Evolutionary conservation across 148 eudicot genomes (phyloP), one percentile per base, ranked within the genome.

Genomic region (Spergularia bocconei): DNA sequence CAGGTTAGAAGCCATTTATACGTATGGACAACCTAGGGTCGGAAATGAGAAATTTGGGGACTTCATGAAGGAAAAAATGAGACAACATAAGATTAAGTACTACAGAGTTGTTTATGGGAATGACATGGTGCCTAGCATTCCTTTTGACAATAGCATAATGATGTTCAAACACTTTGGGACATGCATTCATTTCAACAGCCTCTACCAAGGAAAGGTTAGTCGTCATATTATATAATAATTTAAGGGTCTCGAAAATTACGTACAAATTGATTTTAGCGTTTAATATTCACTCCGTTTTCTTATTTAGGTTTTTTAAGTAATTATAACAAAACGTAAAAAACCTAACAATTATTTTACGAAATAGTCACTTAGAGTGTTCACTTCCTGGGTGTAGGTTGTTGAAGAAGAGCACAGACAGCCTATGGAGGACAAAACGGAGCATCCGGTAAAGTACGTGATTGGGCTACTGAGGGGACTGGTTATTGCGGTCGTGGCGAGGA

Each of bases 21-120:
- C 96, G 1, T 93, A 82, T 58, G 98, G 98, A 7, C 96, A 93
- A 61, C 96, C 98, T 5, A 87, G 90, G 67, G 91, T 93, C 36
- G 98, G 98, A 19, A 86, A 93, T 76, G 79, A 52, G 39, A 67
- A 50, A 47, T 89, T 90, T 69, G 88, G 89, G 1, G 53, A 71
- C 9, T 85, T 79, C 51, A 83, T 89, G 90, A 78, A 69, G 29
- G 69, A 21, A 14, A 56, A 72, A 23, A 67, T 93, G 4, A 72
- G 21, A 11, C 56, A 59, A 12, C 77, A 80, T 51, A 62, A 63
- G n/a, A 54, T 86, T 1, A 63, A 63, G 33, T 93, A 90, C 33
- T 76, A 81, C 11, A 90, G 96, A 44, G 82, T 86, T 58, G 93
- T 93, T 47, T 93, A 93, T 67, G 73, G 83, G 23, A 73, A 87